Conservation (phyloP, 371 early-diverging fungal species). For the Mortierella sp. region DNA sequence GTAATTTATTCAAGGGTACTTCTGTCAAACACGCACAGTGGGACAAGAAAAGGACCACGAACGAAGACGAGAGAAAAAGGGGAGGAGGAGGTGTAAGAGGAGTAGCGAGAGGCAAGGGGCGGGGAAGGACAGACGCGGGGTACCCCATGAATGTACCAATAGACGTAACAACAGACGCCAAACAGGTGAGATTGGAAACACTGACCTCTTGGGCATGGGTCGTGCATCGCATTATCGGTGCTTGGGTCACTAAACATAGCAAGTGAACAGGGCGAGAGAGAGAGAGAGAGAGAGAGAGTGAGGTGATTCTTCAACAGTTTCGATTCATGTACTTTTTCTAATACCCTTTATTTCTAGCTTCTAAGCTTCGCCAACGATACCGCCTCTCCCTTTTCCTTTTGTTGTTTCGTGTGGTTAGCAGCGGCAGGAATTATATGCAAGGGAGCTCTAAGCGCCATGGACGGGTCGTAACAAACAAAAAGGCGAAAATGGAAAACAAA, state of each 20-base stretch:
- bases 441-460: background rate
- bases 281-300: too few species aligned
- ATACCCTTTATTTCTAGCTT: background rate
- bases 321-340: background rate
- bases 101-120: background rate
- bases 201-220: background rate
- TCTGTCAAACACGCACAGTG: background rate
- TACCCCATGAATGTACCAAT: background rate
- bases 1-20: slow-evolving; percentile 6
- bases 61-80: background rate
- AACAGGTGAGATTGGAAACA: background rate
- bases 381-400: background rate
- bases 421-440: background rate
- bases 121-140: background rate
- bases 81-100: background rate
- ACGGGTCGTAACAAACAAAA: background rate
- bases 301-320: background rate
- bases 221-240: background rate
- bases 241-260: background rate
- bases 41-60: background rate
- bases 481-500: background rate
- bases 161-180: background rate
- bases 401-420: background rate
- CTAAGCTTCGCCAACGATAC: background rate
- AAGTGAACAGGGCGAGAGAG: background rate